Conservation (phyloP, 2,329 filamentous ascomycete species). For the Pestalotiopsis sp. region DNA sequence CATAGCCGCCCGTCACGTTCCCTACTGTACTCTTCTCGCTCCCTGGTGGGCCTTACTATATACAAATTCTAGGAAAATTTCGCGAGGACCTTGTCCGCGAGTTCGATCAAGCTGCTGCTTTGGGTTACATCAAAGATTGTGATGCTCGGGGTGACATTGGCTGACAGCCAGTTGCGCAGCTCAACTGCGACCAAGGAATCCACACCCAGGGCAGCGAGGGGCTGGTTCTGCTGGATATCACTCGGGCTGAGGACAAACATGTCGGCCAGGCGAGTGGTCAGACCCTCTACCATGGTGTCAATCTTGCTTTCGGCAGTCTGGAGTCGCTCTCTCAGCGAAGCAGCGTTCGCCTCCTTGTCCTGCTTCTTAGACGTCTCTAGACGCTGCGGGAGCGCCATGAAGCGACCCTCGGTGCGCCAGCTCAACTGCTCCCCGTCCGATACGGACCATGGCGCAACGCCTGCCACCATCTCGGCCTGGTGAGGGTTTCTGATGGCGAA, state of each 20-base stretch:
- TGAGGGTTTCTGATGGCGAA: conserved; percentile 4
- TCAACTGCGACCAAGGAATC: conserved; percentile 12
- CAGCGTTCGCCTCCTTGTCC: background rate
- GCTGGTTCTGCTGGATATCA: conserved; percentile 15
- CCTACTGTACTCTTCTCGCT: background rate
- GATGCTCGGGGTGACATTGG: conserved; percentile 5
- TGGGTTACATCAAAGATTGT: conserved; percentile 10
- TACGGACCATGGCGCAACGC: background rate
- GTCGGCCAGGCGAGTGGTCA: conserved; percentile 4
- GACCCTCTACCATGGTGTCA: background rate
- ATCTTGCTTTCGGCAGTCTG: background rate
- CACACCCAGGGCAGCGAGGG: conserved; percentile 13
- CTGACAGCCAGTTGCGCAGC: conserved; percentile 8
- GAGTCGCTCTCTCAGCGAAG: conserved; percentile 3
- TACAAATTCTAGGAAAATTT: background rate
- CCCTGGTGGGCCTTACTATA: background rate
- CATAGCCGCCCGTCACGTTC: too few species aligned
- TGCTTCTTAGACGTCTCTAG: background rate
- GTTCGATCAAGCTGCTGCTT: conserved; percentile 4
- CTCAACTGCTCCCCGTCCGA: background rate
- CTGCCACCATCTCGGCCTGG: conserved; percentile 6
- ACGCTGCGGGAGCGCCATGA: conserved; percentile 1
- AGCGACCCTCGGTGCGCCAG: conserved; percentile 1
- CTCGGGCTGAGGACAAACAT: conserved; percentile 7
- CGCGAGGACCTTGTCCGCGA: conserved; percentile 4